A percentile compares a stretch with the other conserved stretches of the same genome.
These are phyloP conservation scores for Metschnikowia henanensis DNA, from an alignment of 805 yeast genomes.

Conservation along the genomic window DNA sequence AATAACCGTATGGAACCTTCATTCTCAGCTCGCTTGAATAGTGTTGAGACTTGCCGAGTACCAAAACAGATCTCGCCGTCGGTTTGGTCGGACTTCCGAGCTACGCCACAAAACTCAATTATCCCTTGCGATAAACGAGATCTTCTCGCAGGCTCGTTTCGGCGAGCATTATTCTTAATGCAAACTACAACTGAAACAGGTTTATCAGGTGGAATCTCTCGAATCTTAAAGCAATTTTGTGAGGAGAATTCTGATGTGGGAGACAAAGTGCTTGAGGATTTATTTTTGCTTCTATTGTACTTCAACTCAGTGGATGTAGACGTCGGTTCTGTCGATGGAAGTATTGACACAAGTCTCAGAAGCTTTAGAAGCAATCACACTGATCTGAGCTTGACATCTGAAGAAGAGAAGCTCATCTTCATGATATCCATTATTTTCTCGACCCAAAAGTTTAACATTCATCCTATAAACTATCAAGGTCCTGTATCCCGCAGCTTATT, in stretches of 20 bases:
- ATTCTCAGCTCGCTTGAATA: not conserved
- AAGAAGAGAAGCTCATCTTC: constrained; percentile 36
- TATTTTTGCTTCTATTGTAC: constrained; percentile 49
- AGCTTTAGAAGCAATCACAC: constrained; percentile 12
- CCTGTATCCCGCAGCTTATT: constrained; percentile 69
- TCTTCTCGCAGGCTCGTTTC: constrained; percentile 13
- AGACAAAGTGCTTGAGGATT: constrained; percentile 34
- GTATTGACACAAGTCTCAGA: not conserved
- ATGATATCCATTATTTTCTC: constrained; percentile 40
- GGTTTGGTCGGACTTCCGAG: constrained; percentile 10
- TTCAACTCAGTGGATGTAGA: constrained; percentile 13
- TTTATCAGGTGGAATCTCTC: constrained; percentile 42
- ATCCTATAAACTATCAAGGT: constrained; percentile 54
- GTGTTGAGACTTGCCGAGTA: not conserved
- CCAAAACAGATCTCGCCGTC: not conserved
- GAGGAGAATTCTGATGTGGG: constrained; percentile 16
- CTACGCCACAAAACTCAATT: constrained; percentile 6
- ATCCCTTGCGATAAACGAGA: not conserved
- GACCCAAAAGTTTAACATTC: constrained; percentile 33
- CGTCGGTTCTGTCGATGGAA: constrained; percentile 1
- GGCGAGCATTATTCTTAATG: constrained; percentile 50
- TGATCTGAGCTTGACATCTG: constrained; percentile 32
- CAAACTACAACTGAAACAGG: constrained; percentile 46
- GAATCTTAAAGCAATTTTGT: constrained; percentile 38
- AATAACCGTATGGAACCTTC: constrained; percentile 52